Conservation (phyloP, 1,284 basidiomycete species). For the Ustilago xerochloae region DNA sequence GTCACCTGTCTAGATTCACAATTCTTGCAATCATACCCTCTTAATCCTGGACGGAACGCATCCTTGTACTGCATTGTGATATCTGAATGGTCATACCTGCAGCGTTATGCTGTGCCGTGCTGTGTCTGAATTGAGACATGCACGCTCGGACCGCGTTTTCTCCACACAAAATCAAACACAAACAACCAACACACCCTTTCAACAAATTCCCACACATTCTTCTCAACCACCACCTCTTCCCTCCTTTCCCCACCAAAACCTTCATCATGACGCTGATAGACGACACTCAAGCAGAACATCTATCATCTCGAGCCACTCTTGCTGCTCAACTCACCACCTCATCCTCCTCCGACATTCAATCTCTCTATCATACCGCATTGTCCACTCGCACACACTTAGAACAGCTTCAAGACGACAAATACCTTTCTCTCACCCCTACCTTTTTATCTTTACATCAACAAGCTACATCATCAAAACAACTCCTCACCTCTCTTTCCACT, state of each 20-base stretch:
- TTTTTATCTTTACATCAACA: slow-evolving; percentile 72
- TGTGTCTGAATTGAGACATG: slow-evolving; percentile 1
- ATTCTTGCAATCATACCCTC: neutral
- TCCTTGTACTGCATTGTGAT: too few species aligned
- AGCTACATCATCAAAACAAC: slow-evolving; percentile 74
- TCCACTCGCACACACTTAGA: neutral
- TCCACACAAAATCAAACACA: slow-evolving; percentile 16
- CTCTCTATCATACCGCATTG: slow-evolving; percentile 21
- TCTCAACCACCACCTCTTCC: neutral
- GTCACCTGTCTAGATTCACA: neutral
- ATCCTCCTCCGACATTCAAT: slow-evolving; percentile 13
- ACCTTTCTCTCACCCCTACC: slow-evolving; percentile 16
- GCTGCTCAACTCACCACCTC: slow-evolving; percentile 6
- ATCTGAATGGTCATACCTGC: too few species aligned
- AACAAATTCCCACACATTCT: neutral
- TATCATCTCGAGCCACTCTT: slow-evolving; percentile 8
- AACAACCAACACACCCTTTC: slow-evolving; percentile 11
- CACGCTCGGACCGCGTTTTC: slow-evolving; percentile 25
- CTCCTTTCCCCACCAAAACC: neutral
- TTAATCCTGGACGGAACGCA: neutral
- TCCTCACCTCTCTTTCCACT: slow-evolving; percentile 81
- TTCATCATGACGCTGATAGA: slow-evolving; percentile 15
- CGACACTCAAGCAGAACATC: slow-evolving; percentile 40
- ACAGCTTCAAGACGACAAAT: slow-evolving; percentile 5
- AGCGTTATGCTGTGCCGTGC: too few species aligned